These are phyloP conservation scores for Aspergillus cristatus DNA, from an alignment of 495 filamentous ascomycete species.

Conservation along the genomic window DNA sequence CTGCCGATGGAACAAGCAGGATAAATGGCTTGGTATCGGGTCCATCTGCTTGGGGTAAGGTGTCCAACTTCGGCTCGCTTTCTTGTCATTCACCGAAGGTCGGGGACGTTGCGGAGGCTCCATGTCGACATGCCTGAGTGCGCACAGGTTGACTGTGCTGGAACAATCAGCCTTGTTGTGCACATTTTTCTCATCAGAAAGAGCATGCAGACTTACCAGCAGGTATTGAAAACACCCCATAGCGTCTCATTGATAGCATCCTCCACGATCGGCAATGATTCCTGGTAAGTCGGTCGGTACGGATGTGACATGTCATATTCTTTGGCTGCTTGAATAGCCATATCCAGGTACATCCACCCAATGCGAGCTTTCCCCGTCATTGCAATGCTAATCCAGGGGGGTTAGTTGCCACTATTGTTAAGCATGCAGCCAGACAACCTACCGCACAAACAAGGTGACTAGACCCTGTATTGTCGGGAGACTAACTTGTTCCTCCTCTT, in stretches of 20 bases:
- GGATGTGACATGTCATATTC: constrained; percentile 13
- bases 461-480: constrained; percentile 17
- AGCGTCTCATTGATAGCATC: constrained; percentile 15
- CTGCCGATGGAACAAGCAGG: constrained; percentile 20
- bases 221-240: constrained; percentile 26
- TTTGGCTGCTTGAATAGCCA: constrained; percentile 12
- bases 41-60: constrained; percentile 19
- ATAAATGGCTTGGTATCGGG: constrained; percentile 14
- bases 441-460: constrained; percentile 12
- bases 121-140: constrained; percentile 18
- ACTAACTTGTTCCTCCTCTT: constrained; percentile 9
- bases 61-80: constrained; percentile 19
- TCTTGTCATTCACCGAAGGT: constrained; percentile 5
- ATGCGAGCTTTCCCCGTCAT: constrained; percentile 16
- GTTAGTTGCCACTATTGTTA: background rate
- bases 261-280: constrained; percentile 6
- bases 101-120: constrained; percentile 10
- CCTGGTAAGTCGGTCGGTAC: constrained; percentile 1
- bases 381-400: background rate
- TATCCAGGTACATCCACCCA: constrained; percentile 21
- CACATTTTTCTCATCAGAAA: no score
- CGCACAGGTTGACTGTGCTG: constrained; percentile 16
- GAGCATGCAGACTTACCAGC: constrained; percentile 14
- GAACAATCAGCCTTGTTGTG: constrained; percentile 7
- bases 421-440: background rate